These are phyloP conservation scores for Gossypium longicalyx DNA, from an alignment of 345 rosid genomes.

Conservation along the genomic window DNA sequence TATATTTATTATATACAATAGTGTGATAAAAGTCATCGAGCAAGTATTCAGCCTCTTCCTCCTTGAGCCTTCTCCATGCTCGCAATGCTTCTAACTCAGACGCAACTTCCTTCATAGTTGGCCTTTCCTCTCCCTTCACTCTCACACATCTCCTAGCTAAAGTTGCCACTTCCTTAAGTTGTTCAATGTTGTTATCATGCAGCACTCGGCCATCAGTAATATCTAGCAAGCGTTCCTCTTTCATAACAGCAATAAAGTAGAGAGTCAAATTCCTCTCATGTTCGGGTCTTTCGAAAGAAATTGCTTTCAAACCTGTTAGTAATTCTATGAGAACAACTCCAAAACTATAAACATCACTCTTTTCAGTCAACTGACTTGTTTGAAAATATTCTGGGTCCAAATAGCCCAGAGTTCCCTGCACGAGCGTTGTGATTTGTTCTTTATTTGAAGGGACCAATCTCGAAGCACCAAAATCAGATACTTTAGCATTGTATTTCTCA, in stretches of 20 bases:
- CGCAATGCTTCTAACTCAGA: neutral
- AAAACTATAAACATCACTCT: constrained; percentile 7
- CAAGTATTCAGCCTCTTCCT: neutral
- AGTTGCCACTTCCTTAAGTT: neutral
- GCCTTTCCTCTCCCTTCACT: constrained; percentile 3
- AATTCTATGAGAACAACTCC: constrained; percentile 23
- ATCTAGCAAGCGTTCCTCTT: neutral
- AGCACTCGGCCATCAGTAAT: neutral
- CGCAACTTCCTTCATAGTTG: neutral
- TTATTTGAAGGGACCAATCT: constrained; percentile 35
- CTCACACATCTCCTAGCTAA: constrained; percentile 4
- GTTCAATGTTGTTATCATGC: neutral
- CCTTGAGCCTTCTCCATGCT: neutral
- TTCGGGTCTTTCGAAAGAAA: constrained; percentile 20
- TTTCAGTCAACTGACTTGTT: constrained; percentile 32
- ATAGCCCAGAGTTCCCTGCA: constrained; percentile 37
- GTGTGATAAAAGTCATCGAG: neutral
- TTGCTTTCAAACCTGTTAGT: constrained; percentile 22
- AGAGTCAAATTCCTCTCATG: constrained; percentile 23
- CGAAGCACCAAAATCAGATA: constrained; percentile 48
- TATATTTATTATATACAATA: too few relatives aligned
- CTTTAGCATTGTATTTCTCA: constrained; percentile 30
- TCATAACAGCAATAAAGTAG: constrained; percentile 19
- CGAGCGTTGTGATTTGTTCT: constrained; percentile 31
- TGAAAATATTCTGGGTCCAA: constrained; percentile 41